Evolutionary conservation across 1,284 basidiomycete species (phyloP).

Genomic region (Butyriboletus appendiculatus): DNA sequence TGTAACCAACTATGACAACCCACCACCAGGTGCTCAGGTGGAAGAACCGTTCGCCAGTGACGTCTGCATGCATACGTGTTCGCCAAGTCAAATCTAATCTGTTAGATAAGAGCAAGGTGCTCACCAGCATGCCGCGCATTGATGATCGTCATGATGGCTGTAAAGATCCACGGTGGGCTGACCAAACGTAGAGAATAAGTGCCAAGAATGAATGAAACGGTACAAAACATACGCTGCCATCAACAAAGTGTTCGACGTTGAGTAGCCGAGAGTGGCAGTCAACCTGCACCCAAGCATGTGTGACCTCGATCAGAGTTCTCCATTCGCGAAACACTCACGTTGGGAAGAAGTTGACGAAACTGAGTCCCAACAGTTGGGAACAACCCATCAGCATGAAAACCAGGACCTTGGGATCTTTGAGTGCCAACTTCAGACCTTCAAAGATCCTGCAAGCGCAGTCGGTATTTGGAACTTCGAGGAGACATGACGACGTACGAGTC

Average conservation of each 20-base stretch:
- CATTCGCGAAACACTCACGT: constrained; percentile 43
- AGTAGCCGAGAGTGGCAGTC: constrained; percentile 67
- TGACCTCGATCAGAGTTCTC: not conserved
- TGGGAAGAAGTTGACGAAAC: constrained; percentile 76
- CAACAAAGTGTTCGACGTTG: constrained; percentile 59
- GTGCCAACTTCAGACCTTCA: constrained; percentile 57
- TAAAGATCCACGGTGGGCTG: constrained; percentile 67
- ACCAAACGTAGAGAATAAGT: constrained; percentile 1
- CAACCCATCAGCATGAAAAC: constrained; percentile 60
- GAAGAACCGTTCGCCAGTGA: constrained; percentile 67
- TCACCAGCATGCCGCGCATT: constrained; percentile 72
- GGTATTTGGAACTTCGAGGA: not conserved
- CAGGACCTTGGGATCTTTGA: constrained; percentile 64
- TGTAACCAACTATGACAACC: constrained; percentile 61
- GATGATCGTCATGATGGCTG: constrained; percentile 53
- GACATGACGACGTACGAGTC: constrained; percentile 48
- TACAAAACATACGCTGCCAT: constrained; percentile 56
- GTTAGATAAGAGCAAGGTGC: constrained; percentile 5
- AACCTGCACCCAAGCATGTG: constrained; percentile 40
- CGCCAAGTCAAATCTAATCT: not conserved
- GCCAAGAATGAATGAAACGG: constrained; percentile 9
- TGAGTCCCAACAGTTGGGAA: constrained; percentile 59
- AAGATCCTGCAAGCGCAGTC: constrained; percentile 41
- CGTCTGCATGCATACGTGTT: constrained; percentile 37
- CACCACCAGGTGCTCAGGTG: constrained; percentile 63